phyloP scores from a whole-genome alignment of 768 basidiomycete genomes.

The Leccinum aurantiacum region DNA sequence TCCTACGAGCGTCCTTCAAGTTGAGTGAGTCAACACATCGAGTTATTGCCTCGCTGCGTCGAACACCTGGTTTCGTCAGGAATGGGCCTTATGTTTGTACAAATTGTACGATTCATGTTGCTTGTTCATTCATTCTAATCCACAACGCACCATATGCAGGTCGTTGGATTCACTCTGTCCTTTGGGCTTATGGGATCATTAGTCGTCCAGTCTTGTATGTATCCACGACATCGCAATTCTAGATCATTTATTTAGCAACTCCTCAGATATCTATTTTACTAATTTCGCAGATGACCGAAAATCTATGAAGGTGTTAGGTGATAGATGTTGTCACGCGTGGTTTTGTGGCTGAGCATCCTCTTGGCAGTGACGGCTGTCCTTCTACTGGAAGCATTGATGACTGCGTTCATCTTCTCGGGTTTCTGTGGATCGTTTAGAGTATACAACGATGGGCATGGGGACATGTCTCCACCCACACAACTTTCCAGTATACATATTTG shows the following conservation, averaged over 20 bases:
- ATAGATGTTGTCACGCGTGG: background rate
- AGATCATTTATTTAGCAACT: background rate
- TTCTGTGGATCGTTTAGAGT: conserved; percentile 2
- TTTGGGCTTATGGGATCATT: conserved; percentile 20
- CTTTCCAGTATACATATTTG: rapidly evolving
- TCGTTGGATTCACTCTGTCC: conserved; percentile 16
- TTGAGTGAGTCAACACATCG: too few species aligned
- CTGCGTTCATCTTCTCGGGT: conserved; percentile 8
- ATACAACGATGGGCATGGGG: too few species aligned
- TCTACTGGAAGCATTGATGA: conserved; percentile 17
- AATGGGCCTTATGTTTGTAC: background rate
- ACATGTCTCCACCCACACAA: too few species aligned
- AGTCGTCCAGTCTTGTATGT: conserved; percentile 16
- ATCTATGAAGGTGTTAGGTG: conserved; percentile 18
- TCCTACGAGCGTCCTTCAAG: too few species aligned
- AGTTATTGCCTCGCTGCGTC: too few species aligned
- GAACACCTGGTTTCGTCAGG: too few species aligned
- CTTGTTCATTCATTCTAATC: background rate
- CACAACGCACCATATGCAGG: background rate
- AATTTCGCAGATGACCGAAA: conserved; percentile 15
- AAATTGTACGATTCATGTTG: background rate
- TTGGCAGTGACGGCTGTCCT: conserved; percentile 14
- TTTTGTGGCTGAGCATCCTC: background rate
- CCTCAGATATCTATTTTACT: conserved; percentile 21
- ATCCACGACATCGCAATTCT: background rate